Base-by-base conservation (phyloP, 345 rosid species). In the Pugionium dolabratum region DNA sequence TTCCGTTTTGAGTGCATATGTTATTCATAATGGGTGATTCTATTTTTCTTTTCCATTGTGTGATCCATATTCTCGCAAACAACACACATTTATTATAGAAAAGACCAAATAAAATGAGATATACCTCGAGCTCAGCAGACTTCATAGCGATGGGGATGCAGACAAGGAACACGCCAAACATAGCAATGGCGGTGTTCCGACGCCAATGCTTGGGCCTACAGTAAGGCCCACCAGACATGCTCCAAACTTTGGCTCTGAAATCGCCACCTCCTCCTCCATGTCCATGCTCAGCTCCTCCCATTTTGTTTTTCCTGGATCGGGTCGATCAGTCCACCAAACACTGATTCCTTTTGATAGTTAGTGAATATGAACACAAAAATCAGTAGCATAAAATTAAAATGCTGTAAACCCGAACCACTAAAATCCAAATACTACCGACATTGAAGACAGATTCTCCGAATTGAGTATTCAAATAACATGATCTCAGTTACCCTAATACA, bases 181-280 rank as follows among this genome's bases (percentile, higher is more conserved):
- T 84, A 61, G 97, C 97, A 45, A 94, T 66, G 81, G 99, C 99
- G 4, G 99, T 94, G 75, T 94, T 94, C 64, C 99, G 93, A 65
- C 79, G 80, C 99, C 99, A 94, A 83, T 94, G 95, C 71, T 90
- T 91, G 31, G 97, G 99, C 60, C 97, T 75, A 84, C 99, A 90
- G 77, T 94, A 36, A 18, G 99, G 95, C 11, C 99, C 99, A 33
- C 99, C 99, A 46, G 81, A 4, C 96, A 91, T 86, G 72, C 86
- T 90, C 99, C 97, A 94, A 6, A 94, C 99, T 74, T 94, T 94
- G 42, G 62, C 67, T 82, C 99, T 84, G 79, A 94, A 94, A 67
- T 94, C 97, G 33, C 85, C 90, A 33, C 81, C 85, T 55, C 80
- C 96, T 66, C 81, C 95, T 33, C 90, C 92, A 59, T 84, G 91